A percentile compares a stretch with the other conserved stretches of the same genome.
phyloP scores from a whole-genome alignment of 225 moss, liverwort and hornwort species.

The Antitrichia curtipendula region DNA sequence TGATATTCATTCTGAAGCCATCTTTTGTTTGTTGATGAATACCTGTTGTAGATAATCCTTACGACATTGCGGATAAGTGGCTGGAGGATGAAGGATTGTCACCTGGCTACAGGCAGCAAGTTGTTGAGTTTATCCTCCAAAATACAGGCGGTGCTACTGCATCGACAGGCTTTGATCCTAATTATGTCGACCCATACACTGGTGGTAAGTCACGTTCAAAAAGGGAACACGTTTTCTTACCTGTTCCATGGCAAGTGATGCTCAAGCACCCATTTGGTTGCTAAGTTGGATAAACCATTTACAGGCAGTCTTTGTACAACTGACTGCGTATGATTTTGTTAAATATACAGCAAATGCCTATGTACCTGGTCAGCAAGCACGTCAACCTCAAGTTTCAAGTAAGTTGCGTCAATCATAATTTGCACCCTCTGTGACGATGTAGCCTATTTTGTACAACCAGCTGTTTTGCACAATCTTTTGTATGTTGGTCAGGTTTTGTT shows the following conservation, averaged over 20 bases:
- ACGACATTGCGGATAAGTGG: constrained; percentile 91
- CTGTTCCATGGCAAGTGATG: not conserved
- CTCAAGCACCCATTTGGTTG: not conserved
- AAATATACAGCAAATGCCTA: constrained; percentile 80
- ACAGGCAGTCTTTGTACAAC: not conserved
- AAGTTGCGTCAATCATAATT: constrained; percentile 1
- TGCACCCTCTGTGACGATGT: not conserved
- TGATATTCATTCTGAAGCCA: not conserved
- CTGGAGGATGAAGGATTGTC: constrained; percentile 77
- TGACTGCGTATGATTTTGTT: not conserved
- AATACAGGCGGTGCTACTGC: constrained; percentile 61
- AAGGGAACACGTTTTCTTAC: not conserved
- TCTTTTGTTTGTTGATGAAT: not conserved
- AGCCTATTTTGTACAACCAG: not conserved
- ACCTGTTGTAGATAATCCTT: constrained; percentile 62
- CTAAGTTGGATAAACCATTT: not conserved
- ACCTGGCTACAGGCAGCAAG: constrained; percentile 80
- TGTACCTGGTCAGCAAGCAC: constrained; percentile 60
- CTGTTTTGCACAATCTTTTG: not conserved
- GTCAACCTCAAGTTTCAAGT: constrained; percentile 26
- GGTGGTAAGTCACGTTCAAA: constrained; percentile 52
- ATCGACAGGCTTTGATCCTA: constrained; percentile 49
- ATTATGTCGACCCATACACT: constrained; percentile 91
- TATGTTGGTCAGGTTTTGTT: not conserved
- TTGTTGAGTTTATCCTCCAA: constrained; percentile 93